Evolutionary conservation across 805 yeast species (phyloP).

Genomic region (Lachancea thermotolerans): DNA sequence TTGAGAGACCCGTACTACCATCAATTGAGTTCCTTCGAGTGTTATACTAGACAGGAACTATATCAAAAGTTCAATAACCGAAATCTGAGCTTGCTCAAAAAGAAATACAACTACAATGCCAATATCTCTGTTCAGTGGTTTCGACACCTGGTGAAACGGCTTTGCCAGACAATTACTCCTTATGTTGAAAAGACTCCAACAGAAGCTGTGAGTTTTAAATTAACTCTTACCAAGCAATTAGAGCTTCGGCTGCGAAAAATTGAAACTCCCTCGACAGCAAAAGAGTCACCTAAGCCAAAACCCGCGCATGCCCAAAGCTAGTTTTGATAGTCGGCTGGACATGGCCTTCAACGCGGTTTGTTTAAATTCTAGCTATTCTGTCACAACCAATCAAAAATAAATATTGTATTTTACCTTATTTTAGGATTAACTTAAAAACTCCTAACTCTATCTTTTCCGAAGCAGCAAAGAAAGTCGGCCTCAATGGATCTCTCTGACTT

Average conservation of each 20-base stretch:
- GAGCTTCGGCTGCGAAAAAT: neutral
- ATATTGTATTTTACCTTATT: too few relatives aligned
- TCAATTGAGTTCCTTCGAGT: conserved; percentile 17
- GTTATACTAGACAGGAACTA: conserved; percentile 18
- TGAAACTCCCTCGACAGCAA: neutral
- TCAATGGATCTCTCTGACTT: neutral
- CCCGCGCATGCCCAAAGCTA: too few relatives aligned
- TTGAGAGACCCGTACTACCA: conserved; percentile 23
- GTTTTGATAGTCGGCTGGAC: too few relatives aligned
- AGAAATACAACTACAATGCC: conserved; percentile 20
- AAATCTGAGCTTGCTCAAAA: conserved; percentile 11
- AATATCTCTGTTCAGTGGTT: conserved; percentile 26
- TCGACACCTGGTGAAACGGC: conserved; percentile 9
- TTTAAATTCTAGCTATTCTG: too few relatives aligned
- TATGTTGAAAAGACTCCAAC: neutral
- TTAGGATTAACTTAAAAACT: too few relatives aligned
- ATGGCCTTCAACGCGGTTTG: too few relatives aligned
- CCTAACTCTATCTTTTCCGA: neutral
- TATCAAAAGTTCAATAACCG: conserved; percentile 17
- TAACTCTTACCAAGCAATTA: neutral
- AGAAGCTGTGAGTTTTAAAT: neutral
- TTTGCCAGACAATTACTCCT: neutral
- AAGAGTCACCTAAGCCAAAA: neutral
- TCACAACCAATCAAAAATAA: too few relatives aligned
- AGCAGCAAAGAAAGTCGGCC: neutral